phyloP scores from a whole-genome alignment of 176 grass and related monocot genomes.

The Luzula sylvatica region DNA sequence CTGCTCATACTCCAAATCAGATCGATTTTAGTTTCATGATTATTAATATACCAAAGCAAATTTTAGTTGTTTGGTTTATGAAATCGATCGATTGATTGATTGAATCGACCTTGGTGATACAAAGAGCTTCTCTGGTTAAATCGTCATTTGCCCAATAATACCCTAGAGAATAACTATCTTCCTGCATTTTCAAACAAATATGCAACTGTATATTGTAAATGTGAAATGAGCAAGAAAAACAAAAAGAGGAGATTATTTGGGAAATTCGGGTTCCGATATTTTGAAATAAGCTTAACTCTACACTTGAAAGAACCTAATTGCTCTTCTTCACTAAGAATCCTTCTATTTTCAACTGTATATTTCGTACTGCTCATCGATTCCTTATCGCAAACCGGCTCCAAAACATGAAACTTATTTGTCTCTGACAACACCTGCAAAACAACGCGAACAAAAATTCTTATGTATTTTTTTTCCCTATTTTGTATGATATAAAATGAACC shows the following conservation, averaged over 20 bases:
- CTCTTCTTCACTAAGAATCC: slow-evolving; percentile 11
- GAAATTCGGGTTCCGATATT: too few relatives aligned
- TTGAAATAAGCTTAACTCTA: slow-evolving; percentile 4
- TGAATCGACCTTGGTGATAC: slow-evolving; percentile 2
- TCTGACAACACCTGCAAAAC: neutral
- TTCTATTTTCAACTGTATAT: slow-evolving; percentile 5
- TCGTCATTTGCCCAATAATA: slow-evolving; percentile 10
- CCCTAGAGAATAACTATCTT: neutral
- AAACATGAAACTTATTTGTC: neutral
- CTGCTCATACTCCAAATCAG: slow-evolving; percentile 10
- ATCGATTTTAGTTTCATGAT: too few relatives aligned
- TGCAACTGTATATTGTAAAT: neutral
- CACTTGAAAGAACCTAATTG: neutral
- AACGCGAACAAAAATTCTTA: too few relatives aligned
- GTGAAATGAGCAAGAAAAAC: too few relatives aligned
- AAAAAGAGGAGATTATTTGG: neutral
- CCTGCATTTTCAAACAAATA: slow-evolving; percentile 2
- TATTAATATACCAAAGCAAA: too few relatives aligned
- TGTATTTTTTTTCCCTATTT: too few relatives aligned
- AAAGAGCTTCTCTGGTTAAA: slow-evolving; percentile 8
- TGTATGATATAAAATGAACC: too few relatives aligned
- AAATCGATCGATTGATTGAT: too few relatives aligned
- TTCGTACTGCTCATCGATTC: neutral
- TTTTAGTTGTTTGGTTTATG: too few relatives aligned
- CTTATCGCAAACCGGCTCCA: neutral